Percentiles rank a stretch among this genome's conserved stretches.
These are phyloP conservation scores for Magnusiomyces paraingens DNA, from an alignment of 1,139 yeast genomes.

Conservation along the genomic window DNA sequence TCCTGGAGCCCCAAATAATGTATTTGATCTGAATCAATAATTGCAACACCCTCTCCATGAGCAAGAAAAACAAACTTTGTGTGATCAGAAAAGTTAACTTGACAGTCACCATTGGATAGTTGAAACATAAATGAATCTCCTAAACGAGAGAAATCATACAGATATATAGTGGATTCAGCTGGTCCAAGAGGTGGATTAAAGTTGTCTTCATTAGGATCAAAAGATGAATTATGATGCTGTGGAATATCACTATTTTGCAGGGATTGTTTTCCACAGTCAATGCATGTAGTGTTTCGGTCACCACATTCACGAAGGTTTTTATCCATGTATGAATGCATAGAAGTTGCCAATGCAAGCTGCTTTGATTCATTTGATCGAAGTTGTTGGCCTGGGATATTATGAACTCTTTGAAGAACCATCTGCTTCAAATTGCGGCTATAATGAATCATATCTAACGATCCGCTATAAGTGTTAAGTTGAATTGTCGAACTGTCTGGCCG, in stretches of 20 bases:
- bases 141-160: constrained; percentile 11
- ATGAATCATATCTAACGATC: constrained; percentile 10
- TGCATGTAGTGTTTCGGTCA: not conserved
- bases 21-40: constrained; percentile 44
- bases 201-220: not conserved
- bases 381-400: constrained; percentile 2
- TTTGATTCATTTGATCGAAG: constrained; percentile 22
- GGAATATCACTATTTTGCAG: not conserved
- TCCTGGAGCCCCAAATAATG: not conserved
- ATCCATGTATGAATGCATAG: constrained; percentile 33
- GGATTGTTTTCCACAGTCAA: not conserved
- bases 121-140: constrained; percentile 62
- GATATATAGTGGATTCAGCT: constrained; percentile 16
- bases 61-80: constrained; percentile 78
- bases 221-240: not conserved
- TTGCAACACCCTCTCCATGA: constrained; percentile 69
- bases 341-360: constrained; percentile 26
- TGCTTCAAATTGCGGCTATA: constrained; percentile 8
- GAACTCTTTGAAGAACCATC: constrained; percentile 10
- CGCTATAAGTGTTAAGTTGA: constrained; percentile 18
- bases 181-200: not conserved
- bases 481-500: constrained; percentile 22
- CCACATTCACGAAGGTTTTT: constrained; percentile 26
- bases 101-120: constrained; percentile 85
- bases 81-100: constrained; percentile 92